Percentiles rank a stretch among this genome's conserved stretches.
These are phyloP conservation scores for Cucurbita pepo DNA, from an alignment of 306 rosid genomes.

Conservation along the genomic window DNA sequence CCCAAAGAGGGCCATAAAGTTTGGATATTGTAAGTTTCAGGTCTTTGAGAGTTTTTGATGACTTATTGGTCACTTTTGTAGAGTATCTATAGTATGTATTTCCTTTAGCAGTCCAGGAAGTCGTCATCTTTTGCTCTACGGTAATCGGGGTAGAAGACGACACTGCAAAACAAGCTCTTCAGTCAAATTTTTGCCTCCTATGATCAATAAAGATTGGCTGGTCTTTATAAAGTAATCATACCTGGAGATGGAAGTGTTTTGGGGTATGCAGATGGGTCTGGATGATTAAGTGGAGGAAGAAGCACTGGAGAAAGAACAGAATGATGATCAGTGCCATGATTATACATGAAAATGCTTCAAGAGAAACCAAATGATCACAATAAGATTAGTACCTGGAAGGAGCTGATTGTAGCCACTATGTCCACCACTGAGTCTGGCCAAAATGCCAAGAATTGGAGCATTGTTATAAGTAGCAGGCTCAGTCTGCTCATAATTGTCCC, in stretches of 20 bases:
- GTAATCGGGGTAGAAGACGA: constrained; percentile 48
- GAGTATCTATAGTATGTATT: constrained; percentile 77
- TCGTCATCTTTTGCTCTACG: constrained; percentile 49
- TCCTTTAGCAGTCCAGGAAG: constrained; percentile 60
- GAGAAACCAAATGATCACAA: background rate
- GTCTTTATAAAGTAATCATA: constrained; percentile 7
- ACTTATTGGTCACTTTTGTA: constrained; percentile 63
- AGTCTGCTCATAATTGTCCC: constrained; percentile 89
- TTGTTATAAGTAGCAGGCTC: constrained; percentile 99
- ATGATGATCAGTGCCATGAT: background rate
- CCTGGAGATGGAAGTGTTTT: constrained; percentile 63
- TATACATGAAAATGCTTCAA: background rate
- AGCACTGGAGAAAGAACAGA: constrained; percentile 28
- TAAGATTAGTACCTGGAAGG: constrained; percentile 53
- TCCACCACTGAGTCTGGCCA: constrained; percentile 64
- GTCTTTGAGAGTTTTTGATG: constrained; percentile 40
- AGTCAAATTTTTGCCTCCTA: constrained; percentile 6
- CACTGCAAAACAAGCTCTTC: constrained; percentile 25
- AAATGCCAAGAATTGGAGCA: constrained; percentile 84
- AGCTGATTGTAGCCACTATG: constrained; percentile 64
- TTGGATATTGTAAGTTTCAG: constrained; percentile 48
- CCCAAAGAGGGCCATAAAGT: constrained; percentile 95
- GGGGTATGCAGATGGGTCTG: constrained; percentile 26
- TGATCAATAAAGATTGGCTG: background rate
- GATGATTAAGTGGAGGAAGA: constrained; percentile 35